These are phyloP conservation scores for Leishmania gerbilli DNA, from an alignment of 208 protist species.

Conservation along the genomic window DNA sequence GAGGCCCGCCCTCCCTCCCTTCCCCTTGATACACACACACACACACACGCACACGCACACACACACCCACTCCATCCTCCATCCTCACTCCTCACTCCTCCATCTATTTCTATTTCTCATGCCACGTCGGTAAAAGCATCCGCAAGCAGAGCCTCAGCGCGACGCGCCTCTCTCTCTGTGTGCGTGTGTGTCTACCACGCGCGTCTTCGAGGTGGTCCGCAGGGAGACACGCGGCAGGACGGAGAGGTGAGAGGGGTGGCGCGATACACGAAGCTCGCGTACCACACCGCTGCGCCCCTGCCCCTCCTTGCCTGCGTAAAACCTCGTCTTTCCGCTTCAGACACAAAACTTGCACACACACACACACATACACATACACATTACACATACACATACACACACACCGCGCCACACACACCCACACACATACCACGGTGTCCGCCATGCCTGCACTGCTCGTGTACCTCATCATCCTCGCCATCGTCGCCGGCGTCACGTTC, in stretches of 20 bases:
- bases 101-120: not conserved
- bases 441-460: slow-evolving; percentile 34
- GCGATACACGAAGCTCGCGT: not conserved
- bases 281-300: not conserved
- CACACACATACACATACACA: not conserved
- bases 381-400: not conserved
- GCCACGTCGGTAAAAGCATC: not conserved
- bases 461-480: slow-evolving; percentile 44
- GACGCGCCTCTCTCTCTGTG: not conserved
- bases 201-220: not conserved
- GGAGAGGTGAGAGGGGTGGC: not conserved
- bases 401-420: not conserved
- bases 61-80: not conserved
- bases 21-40: not conserved
- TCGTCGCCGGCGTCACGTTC: slow-evolving; percentile 37
- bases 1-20: not conserved
- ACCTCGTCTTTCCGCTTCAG: not conserved
- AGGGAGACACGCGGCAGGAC: not conserved
- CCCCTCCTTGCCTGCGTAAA: not conserved
- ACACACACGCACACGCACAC: not conserved
- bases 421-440: not conserved
- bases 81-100: no score
- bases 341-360: not conserved
- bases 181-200: not conserved
- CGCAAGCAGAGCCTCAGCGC: not conserved